phyloP scores from a whole-genome alignment of 495 filamentous ascomycete genomes.

The Sordaria brevicollis region DNA sequence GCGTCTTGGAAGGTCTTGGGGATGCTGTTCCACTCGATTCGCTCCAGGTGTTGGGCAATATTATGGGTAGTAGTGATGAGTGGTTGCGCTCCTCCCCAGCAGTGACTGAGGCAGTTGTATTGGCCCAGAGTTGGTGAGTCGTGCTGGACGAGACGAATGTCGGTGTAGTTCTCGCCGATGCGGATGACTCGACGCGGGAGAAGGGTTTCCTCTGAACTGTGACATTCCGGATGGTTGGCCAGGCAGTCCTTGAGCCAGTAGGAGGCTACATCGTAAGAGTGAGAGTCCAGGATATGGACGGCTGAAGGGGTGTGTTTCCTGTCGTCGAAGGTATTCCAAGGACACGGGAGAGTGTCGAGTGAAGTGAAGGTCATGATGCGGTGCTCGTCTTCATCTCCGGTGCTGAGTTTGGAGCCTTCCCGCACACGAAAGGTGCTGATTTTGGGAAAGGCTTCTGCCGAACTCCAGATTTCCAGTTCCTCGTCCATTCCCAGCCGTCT shows the following conservation, averaged over 20 bases:
- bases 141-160: background rate
- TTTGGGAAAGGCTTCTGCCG: background rate
- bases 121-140: background rate
- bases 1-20: constrained; percentile 23
- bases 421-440: background rate
- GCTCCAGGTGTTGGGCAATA: background rate
- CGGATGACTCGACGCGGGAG: background rate
- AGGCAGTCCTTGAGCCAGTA: background rate
- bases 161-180: background rate
- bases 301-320: background rate
- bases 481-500: background rate
- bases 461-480: background rate
- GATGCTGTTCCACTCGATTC: constrained; percentile 4
- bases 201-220: background rate
- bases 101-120: constrained; percentile 7
- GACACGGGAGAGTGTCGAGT: background rate
- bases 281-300: background rate
- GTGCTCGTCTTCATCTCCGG: background rate
- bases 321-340: background rate
- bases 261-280: background rate
- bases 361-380: background rate
- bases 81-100: constrained; percentile 1
- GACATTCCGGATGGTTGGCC: background rate
- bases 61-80: background rate
- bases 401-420: background rate